Evolutionary conservation across 345 rosid genomes (phyloP).

Genomic region (Euphorbia lathyris): DNA sequence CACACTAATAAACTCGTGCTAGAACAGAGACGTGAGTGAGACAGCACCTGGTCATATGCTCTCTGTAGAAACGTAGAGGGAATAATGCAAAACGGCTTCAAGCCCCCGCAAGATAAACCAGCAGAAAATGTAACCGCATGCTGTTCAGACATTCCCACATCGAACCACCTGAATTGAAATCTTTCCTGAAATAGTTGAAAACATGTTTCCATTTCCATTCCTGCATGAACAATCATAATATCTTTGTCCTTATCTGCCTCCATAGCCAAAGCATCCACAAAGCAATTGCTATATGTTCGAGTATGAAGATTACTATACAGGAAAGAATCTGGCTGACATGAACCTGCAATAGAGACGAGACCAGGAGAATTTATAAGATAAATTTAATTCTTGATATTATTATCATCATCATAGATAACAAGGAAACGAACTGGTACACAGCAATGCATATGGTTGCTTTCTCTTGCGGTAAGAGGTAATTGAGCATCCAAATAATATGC

Average conservation of each 20-base stretch:
- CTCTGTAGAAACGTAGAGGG: constrained; percentile 88
- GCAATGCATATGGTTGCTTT: neutral
- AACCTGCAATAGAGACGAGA: constrained; percentile 32
- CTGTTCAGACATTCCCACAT: constrained; percentile 94
- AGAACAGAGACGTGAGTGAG: neutral
- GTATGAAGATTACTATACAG: constrained; percentile 26
- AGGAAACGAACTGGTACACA: constrained; percentile 8
- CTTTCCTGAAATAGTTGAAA: constrained; percentile 59
- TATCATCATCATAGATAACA: too few species aligned
- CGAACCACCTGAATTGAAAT: constrained; percentile 70
- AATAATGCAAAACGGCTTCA: constrained; percentile 90
- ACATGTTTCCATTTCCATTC: constrained; percentile 70
- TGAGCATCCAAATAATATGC: too few species aligned
- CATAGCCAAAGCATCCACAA: constrained; percentile 66
- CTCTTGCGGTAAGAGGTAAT: neutral
- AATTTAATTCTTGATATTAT: neutral
- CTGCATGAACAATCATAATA: constrained; percentile 79
- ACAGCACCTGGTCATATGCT: constrained; percentile 87
- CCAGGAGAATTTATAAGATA: neutral
- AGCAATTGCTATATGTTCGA: constrained; percentile 77
- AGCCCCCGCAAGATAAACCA: constrained; percentile 85
- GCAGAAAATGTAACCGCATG: constrained; percentile 97
- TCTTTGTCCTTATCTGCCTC: constrained; percentile 87
- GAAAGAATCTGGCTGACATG: constrained; percentile 20
- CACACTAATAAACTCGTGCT: neutral